A percentile compares a stretch with the other conserved stretches of the same genome.
These are phyloP conservation scores for Suillus luteus DNA, from an alignment of 768 basidiomycete species.

Conservation along the genomic window DNA sequence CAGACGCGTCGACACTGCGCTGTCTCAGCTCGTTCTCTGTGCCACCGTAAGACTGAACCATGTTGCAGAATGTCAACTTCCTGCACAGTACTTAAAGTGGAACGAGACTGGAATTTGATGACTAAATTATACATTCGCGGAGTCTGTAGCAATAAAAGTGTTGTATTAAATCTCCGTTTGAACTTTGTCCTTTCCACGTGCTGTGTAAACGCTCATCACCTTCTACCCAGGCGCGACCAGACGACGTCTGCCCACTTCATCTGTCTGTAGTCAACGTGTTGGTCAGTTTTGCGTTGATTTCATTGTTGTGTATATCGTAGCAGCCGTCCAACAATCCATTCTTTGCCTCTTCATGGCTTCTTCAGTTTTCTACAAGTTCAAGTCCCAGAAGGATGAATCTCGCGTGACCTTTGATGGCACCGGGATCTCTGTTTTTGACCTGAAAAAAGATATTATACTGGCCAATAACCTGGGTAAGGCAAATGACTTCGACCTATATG, in stretches of 20 bases:
- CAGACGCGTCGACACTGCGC: slow-evolving; percentile 23
- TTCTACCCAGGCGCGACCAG: slow-evolving; percentile 3
- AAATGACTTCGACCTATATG: slow-evolving; percentile 92
- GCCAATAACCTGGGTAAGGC: slow-evolving; percentile 96
- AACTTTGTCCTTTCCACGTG: slow-evolving; percentile 12
- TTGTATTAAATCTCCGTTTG: slow-evolving; percentile 25
- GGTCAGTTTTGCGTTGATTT: slow-evolving; percentile 21
- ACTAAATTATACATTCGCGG: slow-evolving; percentile 14
- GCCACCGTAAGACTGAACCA: slow-evolving; percentile 33
- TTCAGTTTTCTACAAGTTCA: slow-evolving; percentile 98
- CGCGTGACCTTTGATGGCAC: slow-evolving; percentile 98
- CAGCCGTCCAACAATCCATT: slow-evolving; percentile 19
- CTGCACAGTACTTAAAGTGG: slow-evolving; percentile 11
- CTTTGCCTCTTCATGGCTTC: slow-evolving; percentile 62
- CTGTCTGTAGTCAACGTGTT: slow-evolving; percentile 23
- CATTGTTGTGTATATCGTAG: slow-evolving; percentile 20
- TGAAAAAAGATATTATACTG: slow-evolving; percentile 98
- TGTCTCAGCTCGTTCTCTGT: slow-evolving; percentile 32
- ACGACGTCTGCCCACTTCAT: slow-evolving; percentile 20
- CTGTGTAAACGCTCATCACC: slow-evolving; percentile 7
- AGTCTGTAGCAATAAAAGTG: background rate
- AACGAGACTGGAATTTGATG: slow-evolving; percentile 14
- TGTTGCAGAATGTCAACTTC: slow-evolving; percentile 13
- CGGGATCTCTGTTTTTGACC: slow-evolving; percentile 97
- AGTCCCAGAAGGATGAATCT: slow-evolving; percentile 91